Evolutionary conservation across 768 basidiomycete species (phyloP), one percentile per base, ranked within the genome.

Genomic region (Russula abietina): DNA sequence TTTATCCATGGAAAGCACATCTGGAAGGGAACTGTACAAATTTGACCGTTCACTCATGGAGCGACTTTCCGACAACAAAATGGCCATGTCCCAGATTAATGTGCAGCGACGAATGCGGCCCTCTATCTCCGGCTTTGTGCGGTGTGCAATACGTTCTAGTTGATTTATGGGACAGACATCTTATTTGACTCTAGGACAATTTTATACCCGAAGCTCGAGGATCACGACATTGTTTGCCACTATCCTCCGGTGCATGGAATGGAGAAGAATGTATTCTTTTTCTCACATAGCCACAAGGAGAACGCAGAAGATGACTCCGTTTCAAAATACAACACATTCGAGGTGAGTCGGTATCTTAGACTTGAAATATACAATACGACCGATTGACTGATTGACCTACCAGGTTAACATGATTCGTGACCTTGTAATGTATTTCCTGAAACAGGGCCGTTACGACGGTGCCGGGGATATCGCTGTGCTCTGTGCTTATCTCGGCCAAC

Each of bases 21-120:
- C 75, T 0, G 88, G 87, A 0, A 73, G 69, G 24, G 69, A 78
- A 45, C 68, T 89, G 5, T 89, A 79, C 73, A 81, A 78, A 48
- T 87, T 89, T 65, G 87, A 89, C 65, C 57, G 67, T 14, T 88
- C 86, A 0, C 75, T 90, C 1, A 89, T 91, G 86, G 89, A 91
- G 66, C 80, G 89, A 16, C 75, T 91, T 10, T 79, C 87, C 0
- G 69, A 67, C 4, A 76, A 76, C 26, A 83, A 83, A 10, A 70
- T 88, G 33, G 72, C 78, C 0, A 89, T 91, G 88, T 86, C 87
- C 2, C 80, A 79, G 39, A 83, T 91, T 14, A 78, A 86, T 67
- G 81, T 88, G 0, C 89, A 91, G 70, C 76, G 89, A 1, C 79
- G 90, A 16, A 91, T 91, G 90, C 77, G 87, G 6, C 89, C 89